Evolutionary conservation across 2,329 filamentous ascomycete genomes (phyloP).

Genomic region (Monilinia fructicola): DNA sequence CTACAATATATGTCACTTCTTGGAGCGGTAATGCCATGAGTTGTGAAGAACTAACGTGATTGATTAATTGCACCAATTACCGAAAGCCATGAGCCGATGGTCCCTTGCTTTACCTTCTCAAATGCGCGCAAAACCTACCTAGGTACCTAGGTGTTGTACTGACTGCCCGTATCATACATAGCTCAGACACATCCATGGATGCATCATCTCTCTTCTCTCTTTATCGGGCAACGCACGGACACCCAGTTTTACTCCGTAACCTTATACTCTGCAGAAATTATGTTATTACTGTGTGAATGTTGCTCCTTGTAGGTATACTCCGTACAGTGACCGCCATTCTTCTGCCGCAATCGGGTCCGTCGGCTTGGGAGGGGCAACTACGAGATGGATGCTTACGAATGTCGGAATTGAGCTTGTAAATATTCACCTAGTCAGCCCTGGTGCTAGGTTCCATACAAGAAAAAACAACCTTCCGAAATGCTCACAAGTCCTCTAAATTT

Average conservation of each 20-base stretch:
- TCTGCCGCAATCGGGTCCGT: neutral
- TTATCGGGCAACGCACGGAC: neutral
- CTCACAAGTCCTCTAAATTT: conserved; percentile 37
- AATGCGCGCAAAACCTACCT: conserved; percentile 15
- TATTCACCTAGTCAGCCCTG: neutral
- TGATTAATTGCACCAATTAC: conserved; percentile 2
- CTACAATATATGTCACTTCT: conserved; percentile 1
- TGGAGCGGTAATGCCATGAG: neutral
- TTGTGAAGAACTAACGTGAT: neutral
- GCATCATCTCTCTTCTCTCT: too few relatives aligned
- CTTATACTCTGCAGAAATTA: too few relatives aligned
- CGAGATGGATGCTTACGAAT: neutral
- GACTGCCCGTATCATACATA: too few relatives aligned
- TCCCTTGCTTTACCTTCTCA: conserved; percentile 20
- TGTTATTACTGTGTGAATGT: too few relatives aligned
- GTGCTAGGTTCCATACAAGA: neutral
- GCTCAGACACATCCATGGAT: too few relatives aligned
- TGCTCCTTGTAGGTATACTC: too few relatives aligned
- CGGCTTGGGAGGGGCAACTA: neutral
- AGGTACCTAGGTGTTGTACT: too few relatives aligned
- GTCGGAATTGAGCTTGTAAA: neutral
- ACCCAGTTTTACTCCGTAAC: neutral
- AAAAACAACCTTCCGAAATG: conserved; percentile 28
- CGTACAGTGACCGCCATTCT: neutral
- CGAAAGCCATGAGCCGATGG: neutral